Percentiles rank a stretch among this genome's conserved stretches.
These are phyloP conservation scores for Magnolia changhungtana DNA, from an alignment of 164 flowering plant genomes.

Conservation along the genomic window DNA sequence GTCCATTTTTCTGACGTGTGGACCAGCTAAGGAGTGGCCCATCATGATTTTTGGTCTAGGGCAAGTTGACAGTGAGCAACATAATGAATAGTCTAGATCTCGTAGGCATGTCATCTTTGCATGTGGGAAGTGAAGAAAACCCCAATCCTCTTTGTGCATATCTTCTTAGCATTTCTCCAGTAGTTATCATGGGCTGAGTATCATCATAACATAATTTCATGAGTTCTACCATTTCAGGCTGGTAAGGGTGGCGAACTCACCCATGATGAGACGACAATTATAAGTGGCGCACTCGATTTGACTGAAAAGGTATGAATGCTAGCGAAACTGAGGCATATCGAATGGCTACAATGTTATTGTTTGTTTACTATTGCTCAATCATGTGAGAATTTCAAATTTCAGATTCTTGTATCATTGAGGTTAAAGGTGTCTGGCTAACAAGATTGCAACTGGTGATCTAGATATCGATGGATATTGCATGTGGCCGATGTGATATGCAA, in stretches of 20 bases:
- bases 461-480: too few relatives aligned
- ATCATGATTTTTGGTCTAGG: too few relatives aligned
- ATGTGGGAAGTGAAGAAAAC: background rate
- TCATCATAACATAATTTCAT: conserved; percentile 1
- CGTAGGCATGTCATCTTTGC: background rate
- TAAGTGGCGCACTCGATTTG: conserved; percentile 97
- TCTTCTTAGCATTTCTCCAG: background rate
- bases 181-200: background rate
- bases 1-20: too few relatives aligned
- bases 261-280: conserved; percentile 96
- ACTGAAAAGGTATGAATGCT: conserved; percentile 71
- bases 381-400: background rate
- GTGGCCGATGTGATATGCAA: too few relatives aligned
- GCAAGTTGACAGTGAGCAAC: background rate
- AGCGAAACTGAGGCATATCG: background rate
- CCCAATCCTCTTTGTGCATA: background rate
- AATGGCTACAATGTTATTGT: background rate
- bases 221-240: conserved; percentile 43
- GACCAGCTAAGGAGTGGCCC: too few relatives aligned
- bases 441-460: too few relatives aligned
- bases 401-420: background rate
- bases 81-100: background rate
- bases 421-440: background rate
- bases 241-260: conserved; percentile 99
- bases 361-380: background rate